These are phyloP conservation scores for Boletus rex-veris DNA, from an alignment of 768 basidiomycete genomes.

Conservation along the genomic window DNA sequence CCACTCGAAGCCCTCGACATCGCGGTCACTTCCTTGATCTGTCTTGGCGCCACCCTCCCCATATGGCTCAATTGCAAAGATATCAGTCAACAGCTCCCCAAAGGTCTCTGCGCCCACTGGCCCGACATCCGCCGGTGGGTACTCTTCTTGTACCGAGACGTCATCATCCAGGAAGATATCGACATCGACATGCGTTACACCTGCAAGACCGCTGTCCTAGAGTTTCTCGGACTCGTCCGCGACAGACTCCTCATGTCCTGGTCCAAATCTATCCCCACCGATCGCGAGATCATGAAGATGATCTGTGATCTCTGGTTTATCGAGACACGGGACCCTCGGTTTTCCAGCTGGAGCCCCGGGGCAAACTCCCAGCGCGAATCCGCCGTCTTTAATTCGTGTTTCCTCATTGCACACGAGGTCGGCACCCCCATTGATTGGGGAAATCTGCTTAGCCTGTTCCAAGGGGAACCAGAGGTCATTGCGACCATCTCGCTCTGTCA, in stretches of 20 bases:
- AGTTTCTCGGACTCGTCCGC: constrained; percentile 27
- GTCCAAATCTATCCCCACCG: constrained; percentile 22
- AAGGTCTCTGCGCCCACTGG: constrained; percentile 18
- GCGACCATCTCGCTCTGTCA: constrained; percentile 23
- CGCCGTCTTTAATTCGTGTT: constrained; percentile 25
- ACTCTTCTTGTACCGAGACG: constrained; percentile 18
- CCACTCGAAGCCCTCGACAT: constrained; percentile 9
- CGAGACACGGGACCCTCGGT: constrained; percentile 21
- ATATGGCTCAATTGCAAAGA: constrained; percentile 21
- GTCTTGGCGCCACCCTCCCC: constrained; percentile 23
- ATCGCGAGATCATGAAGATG: constrained; percentile 27
- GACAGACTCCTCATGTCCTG: constrained; percentile 25
- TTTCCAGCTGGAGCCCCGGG: constrained; percentile 19
- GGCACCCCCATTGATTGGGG: constrained; percentile 18
- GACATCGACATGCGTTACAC: constrained; percentile 10
- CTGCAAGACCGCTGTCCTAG: constrained; percentile 24
- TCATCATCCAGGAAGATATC: constrained; percentile 9
- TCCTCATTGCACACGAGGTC: constrained; percentile 26
- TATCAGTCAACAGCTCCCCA: constrained; percentile 10
- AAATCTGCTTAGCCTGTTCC: constrained; percentile 23
- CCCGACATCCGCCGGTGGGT: constrained; percentile 27
- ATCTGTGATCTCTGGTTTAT: constrained; percentile 30
- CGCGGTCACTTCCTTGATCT: constrained; percentile 12
- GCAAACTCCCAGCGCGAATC: constrained; percentile 26
- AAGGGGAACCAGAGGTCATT: constrained; percentile 16